phyloP scores from a whole-genome alignment of 2,329 filamentous ascomycete genomes.

The Pestalotiopsis sp. region DNA sequence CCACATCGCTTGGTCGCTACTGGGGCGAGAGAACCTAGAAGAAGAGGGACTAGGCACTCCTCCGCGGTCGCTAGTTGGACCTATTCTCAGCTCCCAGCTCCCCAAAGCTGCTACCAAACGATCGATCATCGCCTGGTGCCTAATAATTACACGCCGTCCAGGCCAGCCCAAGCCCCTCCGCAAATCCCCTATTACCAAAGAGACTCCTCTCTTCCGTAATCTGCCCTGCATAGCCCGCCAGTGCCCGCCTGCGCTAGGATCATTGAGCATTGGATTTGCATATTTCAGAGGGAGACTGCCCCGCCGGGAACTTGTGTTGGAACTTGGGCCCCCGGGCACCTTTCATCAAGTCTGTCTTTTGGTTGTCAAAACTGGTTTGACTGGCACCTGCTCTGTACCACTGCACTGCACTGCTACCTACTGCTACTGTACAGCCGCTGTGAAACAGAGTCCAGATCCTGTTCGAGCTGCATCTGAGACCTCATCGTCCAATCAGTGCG shows the following conservation, averaged over 20 bases:
- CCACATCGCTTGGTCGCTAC: not conserved
- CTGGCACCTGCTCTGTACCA: not conserved
- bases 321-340: not conserved
- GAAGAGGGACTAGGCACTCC: not conserved
- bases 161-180: not conserved
- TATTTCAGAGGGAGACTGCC: not conserved
- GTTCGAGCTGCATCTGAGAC: not conserved
- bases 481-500: not conserved
- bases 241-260: not conserved
- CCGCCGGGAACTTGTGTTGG: not conserved
- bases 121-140: not conserved
- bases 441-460: not conserved
- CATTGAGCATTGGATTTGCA: not conserved
- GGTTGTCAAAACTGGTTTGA: not conserved
- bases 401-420: not conserved
- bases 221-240: not conserved
- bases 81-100: not conserved
- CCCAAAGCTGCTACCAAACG: not conserved
- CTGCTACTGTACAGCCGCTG: not conserved
- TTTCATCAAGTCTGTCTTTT: not conserved
- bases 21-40: not conserved
- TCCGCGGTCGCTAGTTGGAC: not conserved
- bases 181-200: not conserved
- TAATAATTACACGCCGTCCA: not conserved
- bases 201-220: not conserved